Conservation (phyloP, 495 filamentous ascomycete genomes). For the Xylaria grammica region DNA sequence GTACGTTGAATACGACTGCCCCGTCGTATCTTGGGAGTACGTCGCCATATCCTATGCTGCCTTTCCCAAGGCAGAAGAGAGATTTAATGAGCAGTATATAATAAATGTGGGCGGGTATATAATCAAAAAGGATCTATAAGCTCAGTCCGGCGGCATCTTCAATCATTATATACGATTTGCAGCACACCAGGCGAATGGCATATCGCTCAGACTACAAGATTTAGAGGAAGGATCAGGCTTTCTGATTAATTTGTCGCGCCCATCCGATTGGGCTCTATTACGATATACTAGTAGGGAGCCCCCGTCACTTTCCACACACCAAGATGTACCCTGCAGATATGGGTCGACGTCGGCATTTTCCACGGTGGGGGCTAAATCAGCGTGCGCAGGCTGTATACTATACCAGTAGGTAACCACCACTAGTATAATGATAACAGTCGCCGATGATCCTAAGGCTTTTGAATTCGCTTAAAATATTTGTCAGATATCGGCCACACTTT, state of each 20-base stretch:
- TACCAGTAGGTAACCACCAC: background rate
- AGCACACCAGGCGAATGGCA: background rate
- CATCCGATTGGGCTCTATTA: background rate
- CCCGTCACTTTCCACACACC: background rate
- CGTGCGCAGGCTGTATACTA: background rate
- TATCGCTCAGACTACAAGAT: background rate
- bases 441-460: background rate
- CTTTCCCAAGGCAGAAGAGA: background rate
- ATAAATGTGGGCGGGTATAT: background rate
- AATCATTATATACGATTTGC: background rate
- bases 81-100: background rate
- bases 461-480: background rate
- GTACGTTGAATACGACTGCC: background rate
- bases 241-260: background rate
- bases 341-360: background rate
- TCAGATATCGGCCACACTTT: background rate
- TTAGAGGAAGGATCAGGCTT: background rate
- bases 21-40: slow-evolving; percentile 32
- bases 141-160: background rate
- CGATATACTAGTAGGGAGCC: too few relatives aligned
- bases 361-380: background rate
- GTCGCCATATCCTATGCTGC: background rate
- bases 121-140: background rate
- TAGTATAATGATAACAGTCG: too few relatives aligned
- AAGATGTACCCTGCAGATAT: background rate